These are phyloP conservation scores for Hypoxylon fragiforme DNA, from an alignment of 495 filamentous ascomycete genomes.

Conservation along the genomic window DNA sequence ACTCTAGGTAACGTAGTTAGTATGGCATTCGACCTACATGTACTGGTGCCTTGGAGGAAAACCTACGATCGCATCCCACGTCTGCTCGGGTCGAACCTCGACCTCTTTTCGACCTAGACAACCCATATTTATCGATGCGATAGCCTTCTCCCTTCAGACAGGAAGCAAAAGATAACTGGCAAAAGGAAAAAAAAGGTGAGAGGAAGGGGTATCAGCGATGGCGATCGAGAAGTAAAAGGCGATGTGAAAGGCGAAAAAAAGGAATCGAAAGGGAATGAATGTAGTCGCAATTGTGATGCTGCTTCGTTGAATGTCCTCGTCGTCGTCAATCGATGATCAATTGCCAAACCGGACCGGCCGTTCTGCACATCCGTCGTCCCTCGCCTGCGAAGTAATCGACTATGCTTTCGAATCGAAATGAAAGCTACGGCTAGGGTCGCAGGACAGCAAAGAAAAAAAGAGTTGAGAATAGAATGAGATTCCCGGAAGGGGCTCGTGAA, in stretches of 20 bases:
- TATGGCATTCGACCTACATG: neutral
- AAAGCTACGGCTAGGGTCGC: slow-evolving; percentile 18
- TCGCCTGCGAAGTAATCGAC: slow-evolving; percentile 61
- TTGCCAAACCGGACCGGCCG: slow-evolving; percentile 46
- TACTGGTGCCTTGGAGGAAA: neutral
- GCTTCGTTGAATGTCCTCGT: slow-evolving; percentile 19
- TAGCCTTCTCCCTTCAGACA: slow-evolving; percentile 6
- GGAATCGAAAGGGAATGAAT: slow-evolving; percentile 28
- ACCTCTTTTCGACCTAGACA: slow-evolving; percentile 70
- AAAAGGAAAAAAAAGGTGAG: slow-evolving; percentile 18
- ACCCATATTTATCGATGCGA: slow-evolving; percentile 59
- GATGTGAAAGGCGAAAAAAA: too few species aligned
- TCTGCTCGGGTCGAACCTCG: slow-evolving; percentile 74
- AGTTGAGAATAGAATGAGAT: slow-evolving; percentile 18
- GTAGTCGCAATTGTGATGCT: slow-evolving; percentile 19
- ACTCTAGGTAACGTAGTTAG: slow-evolving; percentile 58
- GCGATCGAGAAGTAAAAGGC: slow-evolving; percentile 17
- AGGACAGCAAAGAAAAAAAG: slow-evolving; percentile 10
- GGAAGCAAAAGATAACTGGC: too few species aligned
- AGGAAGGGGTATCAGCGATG: slow-evolving; percentile 40
- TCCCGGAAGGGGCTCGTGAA: slow-evolving; percentile 15
- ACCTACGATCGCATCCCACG: slow-evolving; percentile 93
- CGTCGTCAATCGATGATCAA: slow-evolving; percentile 39
- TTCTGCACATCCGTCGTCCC: slow-evolving; percentile 53
- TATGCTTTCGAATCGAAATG: slow-evolving; percentile 36